Base-by-base conservation (phyloP, 768 basidiomycete species). In the Lactifluus hygrophoroides region DNA sequence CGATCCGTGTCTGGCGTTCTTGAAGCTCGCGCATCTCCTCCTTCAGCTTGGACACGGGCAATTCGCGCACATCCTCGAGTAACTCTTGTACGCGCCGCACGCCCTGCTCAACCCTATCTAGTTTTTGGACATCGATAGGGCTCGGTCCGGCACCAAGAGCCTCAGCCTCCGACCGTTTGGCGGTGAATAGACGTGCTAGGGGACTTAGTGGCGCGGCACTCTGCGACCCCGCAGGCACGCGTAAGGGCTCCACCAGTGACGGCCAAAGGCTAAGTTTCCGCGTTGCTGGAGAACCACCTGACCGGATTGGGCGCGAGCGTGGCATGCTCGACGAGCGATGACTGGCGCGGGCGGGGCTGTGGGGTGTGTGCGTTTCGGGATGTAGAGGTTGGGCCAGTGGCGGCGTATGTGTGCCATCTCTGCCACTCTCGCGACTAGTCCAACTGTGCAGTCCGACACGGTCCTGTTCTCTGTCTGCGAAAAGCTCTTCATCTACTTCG, bases 21-120 rank as follows among this genome's bases (percentile, higher is more conserved):
- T 88, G 86, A 28, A 91, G 70, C 67, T 91, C 90, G 68, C 83
- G 88, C 80, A 93, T 86, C 69, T 92, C 88, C 2, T 86, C 85
- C 69, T 81, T 85, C 37, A 93, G 72, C 61, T 71, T 77, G 35
- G 79, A 76, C 19, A 89, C 79, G 7, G 89, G 88, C 61, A 88
- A 62, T 43, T 79, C 76, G 30, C 77, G 76, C 45, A 86, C 77
- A 50, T 83, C 81, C 46, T 88, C 85, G 57, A 90, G 66, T 57
- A 88, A 66, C 23, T 72, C 69, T 69, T 90, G 86, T 40, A 90
- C 68, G 57, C 77, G 75, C 63, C 72, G 80, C 50, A 84, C 57
- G 30, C 74, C 78, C 6, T 73, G 72, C 58, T 80, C 82, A 6
- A 75, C 66, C 51, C 66, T 70, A n/a, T 72, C 69, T 38, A 68